These are phyloP conservation scores for Coemansia sp. DNA, from an alignment of 192 early-diverging fungal species.

Conservation along the genomic window DNA sequence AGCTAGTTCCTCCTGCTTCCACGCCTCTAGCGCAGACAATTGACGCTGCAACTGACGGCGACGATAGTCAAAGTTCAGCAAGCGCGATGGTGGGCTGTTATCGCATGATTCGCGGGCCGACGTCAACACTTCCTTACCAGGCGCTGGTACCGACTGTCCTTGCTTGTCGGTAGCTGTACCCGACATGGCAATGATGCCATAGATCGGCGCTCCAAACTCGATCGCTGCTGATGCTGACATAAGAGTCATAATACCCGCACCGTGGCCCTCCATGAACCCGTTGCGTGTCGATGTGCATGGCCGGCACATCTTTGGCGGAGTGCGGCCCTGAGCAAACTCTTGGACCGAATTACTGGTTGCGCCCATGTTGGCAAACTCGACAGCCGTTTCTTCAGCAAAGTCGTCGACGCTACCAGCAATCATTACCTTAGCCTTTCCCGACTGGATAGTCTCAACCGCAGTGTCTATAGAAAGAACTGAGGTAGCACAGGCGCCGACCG, in stretches of 20 bases:
- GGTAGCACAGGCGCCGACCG: conserved; percentile 90
- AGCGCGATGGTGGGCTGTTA: conserved; percentile 56
- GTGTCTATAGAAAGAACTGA: conserved; percentile 88
- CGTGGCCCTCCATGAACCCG: conserved; percentile 94
- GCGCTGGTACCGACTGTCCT: conserved; percentile 90
- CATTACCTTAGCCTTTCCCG: conserved; percentile 90
- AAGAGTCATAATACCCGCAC: conserved; percentile 84
- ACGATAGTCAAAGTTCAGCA: conserved; percentile 84
- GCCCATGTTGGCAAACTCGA: conserved; percentile 97
- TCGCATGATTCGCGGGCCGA: conserved; percentile 74
- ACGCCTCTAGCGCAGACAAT: neutral
- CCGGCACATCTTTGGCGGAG: conserved; percentile 86
- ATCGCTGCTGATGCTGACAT: conserved; percentile 88
- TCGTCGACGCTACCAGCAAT: conserved; percentile 92
- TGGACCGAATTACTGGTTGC: conserved; percentile 83
- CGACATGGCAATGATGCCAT: conserved; percentile 85
- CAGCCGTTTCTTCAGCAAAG: conserved; percentile 80
- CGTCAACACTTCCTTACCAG: conserved; percentile 90
- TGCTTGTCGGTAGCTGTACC: conserved; percentile 94
- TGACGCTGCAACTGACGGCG: conserved; percentile 64
- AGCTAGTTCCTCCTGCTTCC: conserved; percentile 5
- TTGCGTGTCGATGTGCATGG: conserved; percentile 84
- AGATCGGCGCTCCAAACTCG: conserved; percentile 91
- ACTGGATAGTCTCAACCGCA: conserved; percentile 85
- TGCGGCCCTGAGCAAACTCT: conserved; percentile 87